A percentile compares a stretch with the other conserved stretches of the same genome.
Conservation (phyloP, 208 protist species). For the Acanthamoeba culbertsoni region DNA sequence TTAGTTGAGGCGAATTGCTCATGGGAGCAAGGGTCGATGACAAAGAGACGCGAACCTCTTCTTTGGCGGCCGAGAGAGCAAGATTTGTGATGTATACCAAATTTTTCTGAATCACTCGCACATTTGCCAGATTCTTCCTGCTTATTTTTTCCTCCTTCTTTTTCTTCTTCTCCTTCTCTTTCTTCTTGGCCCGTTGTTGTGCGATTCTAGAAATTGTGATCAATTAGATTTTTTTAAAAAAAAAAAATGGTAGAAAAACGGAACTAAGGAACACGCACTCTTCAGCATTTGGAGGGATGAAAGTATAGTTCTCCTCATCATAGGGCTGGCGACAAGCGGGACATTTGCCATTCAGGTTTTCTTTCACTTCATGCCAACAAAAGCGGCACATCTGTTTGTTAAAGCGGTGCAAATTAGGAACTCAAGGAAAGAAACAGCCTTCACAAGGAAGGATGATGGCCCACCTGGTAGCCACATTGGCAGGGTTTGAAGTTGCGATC, state of each 20-base stretch:
- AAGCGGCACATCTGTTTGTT: conserved; percentile 86
- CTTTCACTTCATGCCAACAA: conserved; percentile 89
- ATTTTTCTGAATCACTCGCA: conserved; percentile 90
- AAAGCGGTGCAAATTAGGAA: background rate
- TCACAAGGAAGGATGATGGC: background rate
- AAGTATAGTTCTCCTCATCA: conserved; percentile 75
- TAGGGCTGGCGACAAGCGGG: conserved; percentile 87
- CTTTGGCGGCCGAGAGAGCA: conserved; percentile 80
- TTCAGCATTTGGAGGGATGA: conserved; percentile 67
- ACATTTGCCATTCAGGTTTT: conserved; percentile 83
- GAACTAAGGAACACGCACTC: background rate
- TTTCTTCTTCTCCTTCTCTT: conserved; percentile 50
- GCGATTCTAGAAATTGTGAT: conserved; percentile 1
- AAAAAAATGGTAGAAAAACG: background rate
- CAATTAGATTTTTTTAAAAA: background rate
- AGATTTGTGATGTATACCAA: conserved; percentile 90
- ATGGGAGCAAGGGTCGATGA: background rate
- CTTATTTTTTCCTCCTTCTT: conserved; percentile 46
- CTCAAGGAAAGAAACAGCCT: background rate
- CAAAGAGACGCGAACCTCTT: conserved; percentile 78
- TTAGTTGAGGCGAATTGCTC: background rate
- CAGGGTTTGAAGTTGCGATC: conserved; percentile 87
- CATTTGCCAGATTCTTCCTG: conserved; percentile 76
- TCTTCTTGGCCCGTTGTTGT: conserved; percentile 12
- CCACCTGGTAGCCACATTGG: conserved; percentile 86